Conservation (phyloP, 1,284 basidiomycete species). For the Pterulicium gracile region DNA sequence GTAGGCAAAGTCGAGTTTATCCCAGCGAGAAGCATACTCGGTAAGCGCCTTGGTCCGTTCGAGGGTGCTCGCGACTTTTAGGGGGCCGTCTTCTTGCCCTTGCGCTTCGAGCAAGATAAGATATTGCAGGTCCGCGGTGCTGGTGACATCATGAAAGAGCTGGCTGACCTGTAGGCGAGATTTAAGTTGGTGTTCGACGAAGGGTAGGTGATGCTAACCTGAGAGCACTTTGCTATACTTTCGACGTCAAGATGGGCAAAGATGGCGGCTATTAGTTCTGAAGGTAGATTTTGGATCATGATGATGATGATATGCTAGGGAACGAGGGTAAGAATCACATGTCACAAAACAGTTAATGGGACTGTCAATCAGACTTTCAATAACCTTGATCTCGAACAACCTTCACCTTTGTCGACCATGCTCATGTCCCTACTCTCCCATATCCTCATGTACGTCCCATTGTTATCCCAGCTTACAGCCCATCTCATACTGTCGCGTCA, state of each 20-base stretch:
- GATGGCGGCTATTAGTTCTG: slow-evolving; percentile 2
- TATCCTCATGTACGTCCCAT: slow-evolving; percentile 20
- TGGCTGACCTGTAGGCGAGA: slow-evolving; percentile 30
- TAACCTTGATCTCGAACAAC: no score
- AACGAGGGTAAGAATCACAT: no score
- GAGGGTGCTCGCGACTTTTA: slow-evolving; percentile 15
- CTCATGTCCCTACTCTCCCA: slow-evolving; percentile 38
- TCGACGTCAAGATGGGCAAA: slow-evolving; percentile 18
- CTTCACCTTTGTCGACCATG: slow-evolving; percentile 25
- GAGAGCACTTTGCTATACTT: slow-evolving; percentile 27
- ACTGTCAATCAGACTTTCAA: no score
- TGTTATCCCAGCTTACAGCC: background rate
- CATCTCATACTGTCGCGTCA: slow-evolving; percentile 16
- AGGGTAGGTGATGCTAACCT: slow-evolving; percentile 18
- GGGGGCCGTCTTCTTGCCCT: slow-evolving; percentile 36
- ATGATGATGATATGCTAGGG: background rate
- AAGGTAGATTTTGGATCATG: slow-evolving; percentile 2
- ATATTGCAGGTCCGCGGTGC: slow-evolving; percentile 33
- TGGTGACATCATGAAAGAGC: slow-evolving; percentile 26
- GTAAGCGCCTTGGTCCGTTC: slow-evolving; percentile 32
- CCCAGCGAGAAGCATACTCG: slow-evolving; percentile 37
- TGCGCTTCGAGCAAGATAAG: slow-evolving; percentile 38
- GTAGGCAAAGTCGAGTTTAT: slow-evolving; percentile 26
- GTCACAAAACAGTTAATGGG: no score
- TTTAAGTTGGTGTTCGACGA: background rate